A percentile compares a stretch with the other conserved stretches of the same genome.
Conservation (phyloP, 495 filamentous ascomycete species). For the Podospora pseudopauciseta region DNA sequence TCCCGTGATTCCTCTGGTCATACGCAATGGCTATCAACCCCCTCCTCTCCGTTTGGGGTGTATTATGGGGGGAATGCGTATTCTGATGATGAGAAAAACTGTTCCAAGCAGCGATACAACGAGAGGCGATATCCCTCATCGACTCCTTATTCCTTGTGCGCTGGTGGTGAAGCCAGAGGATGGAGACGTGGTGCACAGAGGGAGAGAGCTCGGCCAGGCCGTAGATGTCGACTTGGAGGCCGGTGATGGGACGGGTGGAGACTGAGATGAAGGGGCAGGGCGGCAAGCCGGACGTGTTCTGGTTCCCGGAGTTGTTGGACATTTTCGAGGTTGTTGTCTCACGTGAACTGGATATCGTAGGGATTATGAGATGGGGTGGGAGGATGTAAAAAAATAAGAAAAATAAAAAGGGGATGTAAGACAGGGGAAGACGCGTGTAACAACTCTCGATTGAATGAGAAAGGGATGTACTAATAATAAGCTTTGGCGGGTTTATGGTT, state of each 20-base stretch:
- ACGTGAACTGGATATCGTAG: too few species aligned
- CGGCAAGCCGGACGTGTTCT: constrained; percentile 21
- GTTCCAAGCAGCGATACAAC: constrained; percentile 38
- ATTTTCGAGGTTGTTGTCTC: neutral
- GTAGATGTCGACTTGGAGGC: constrained; percentile 72
- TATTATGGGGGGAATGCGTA: neutral
- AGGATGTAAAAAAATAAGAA: neutral
- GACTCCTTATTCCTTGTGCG: constrained; percentile 62
- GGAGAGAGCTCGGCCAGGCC: constrained; percentile 69
- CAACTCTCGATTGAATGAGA: neutral
- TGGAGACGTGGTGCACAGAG: constrained; percentile 52
- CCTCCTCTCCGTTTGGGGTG: constrained; percentile 11
- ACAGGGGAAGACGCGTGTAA: neutral
- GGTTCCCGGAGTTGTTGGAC: neutral
- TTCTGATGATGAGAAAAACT: neutral
- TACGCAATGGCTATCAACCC: constrained; percentile 77
- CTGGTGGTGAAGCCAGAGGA: constrained; percentile 85
- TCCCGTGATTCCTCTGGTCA: constrained; percentile 89
- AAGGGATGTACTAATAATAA: neutral
- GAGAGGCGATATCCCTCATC: constrained; percentile 56
- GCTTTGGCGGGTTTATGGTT: neutral
- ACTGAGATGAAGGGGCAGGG: constrained; percentile 52
- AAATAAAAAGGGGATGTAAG: neutral
- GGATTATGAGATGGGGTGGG: too few species aligned
- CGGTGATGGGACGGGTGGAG: constrained; percentile 62